Conservation (phyloP, 2,329 filamentous ascomycete species). For the Pochonia chlamydosporia region DNA sequence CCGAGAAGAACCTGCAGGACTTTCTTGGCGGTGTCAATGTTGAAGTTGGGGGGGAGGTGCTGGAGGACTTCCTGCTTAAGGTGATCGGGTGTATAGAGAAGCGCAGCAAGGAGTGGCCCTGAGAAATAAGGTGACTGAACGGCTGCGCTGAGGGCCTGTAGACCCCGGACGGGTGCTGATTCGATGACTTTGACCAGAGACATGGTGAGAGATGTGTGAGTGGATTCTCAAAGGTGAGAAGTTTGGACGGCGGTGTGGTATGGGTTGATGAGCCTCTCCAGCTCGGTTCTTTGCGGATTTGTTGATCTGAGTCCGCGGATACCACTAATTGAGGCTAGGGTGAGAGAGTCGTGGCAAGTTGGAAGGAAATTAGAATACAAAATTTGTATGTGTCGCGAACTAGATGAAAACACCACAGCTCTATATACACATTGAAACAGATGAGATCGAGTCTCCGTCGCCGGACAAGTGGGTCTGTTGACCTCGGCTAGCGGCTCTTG, state of each 20-base stretch:
- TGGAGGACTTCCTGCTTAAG: slow-evolving; percentile 3
- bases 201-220: slow-evolving; percentile 4
- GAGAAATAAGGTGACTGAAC: slow-evolving; percentile 13
- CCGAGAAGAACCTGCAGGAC: slow-evolving; percentile 15
- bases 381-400: no score
- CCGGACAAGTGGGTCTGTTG: background rate
- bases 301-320: no score
- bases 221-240: no score
- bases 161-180: slow-evolving; percentile 10
- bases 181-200: slow-evolving; percentile 8
- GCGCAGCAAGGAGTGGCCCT: slow-evolving; percentile 11
- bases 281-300: no score
- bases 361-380: no score
- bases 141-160: slow-evolving; percentile 3
- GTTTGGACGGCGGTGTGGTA: no score
- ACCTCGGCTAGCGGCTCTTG: background rate
- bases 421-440: background rate
- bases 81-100: slow-evolving; percentile 7
- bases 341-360: no score
- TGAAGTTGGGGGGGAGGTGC: slow-evolving; percentile 4
- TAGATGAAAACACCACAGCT: no score
- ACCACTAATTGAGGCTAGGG: no score
- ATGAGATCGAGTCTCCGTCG: background rate
- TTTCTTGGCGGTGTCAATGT: slow-evolving; percentile 4
- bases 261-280: background rate